Percentiles rank a stretch among this genome's conserved stretches.
Conservation (phyloP, 75 land plant genomes). For the Isoetes taiwanensis region DNA sequence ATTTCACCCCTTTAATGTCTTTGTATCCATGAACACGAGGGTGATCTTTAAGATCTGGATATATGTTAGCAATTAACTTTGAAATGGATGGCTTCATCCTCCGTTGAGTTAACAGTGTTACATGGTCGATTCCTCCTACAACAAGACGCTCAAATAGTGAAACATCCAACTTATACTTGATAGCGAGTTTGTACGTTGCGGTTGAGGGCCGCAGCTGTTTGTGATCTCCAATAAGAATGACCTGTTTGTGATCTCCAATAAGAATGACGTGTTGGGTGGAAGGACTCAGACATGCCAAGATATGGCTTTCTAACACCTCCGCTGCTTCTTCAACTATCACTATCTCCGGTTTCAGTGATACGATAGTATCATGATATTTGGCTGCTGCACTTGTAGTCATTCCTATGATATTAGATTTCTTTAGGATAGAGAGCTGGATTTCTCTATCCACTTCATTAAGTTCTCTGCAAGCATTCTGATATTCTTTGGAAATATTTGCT, state of each 20-base stretch:
- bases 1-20: constrained; percentile 12
- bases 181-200: constrained; percentile 9
- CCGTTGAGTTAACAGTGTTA: constrained; percentile 9
- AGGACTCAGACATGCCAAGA: constrained; percentile 26
- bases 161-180: constrained; percentile 16
- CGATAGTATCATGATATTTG: constrained; percentile 10
- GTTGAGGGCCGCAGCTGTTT: constrained; percentile 30
- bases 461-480: constrained; percentile 5
- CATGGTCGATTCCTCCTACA: constrained; percentile 11
- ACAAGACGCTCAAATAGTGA: constrained; percentile 27
- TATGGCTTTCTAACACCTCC: constrained; percentile 29
- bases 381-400: constrained; percentile 32
- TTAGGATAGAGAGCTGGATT: constrained; percentile 10
- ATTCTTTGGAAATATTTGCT: background rate
- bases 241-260: constrained; percentile 31
- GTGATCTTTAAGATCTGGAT: constrained; percentile 19
- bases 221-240: constrained; percentile 34
- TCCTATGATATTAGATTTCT: constrained; percentile 19
- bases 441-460: constrained; percentile 1
- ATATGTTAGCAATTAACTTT: constrained; percentile 2
- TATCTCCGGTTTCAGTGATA: constrained; percentile 11
- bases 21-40: background rate
- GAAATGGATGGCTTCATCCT: constrained; percentile 23
- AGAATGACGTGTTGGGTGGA: constrained; percentile 23
- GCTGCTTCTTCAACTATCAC: constrained; percentile 38